Evolutionary conservation across 2,329 filamentous ascomycete species (phyloP).

Genomic region (Colletotrichum agaves): DNA sequence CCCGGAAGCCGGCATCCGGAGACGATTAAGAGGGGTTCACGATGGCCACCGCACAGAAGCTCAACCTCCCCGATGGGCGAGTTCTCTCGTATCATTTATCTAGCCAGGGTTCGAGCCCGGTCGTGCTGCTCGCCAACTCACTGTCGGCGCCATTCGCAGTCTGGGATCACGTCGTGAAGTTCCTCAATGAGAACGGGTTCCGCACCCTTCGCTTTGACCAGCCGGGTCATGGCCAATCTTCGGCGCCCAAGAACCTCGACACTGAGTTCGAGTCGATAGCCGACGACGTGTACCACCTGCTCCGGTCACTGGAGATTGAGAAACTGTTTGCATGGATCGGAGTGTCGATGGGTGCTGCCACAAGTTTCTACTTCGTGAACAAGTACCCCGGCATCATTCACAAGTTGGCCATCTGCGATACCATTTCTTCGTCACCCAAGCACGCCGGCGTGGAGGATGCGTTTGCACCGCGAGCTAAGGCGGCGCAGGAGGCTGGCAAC

Average conservation of each 20-base stretch:
- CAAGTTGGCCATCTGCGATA: slow-evolving; percentile 53
- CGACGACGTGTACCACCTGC: slow-evolving; percentile 50
- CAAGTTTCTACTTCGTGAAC: slow-evolving; percentile 51
- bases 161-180: slow-evolving; percentile 53
- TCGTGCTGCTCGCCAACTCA: slow-evolving; percentile 53
- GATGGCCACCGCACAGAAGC: slow-evolving; percentile 39
- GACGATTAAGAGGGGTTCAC: slow-evolving; percentile 42
- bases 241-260: slow-evolving; percentile 46
- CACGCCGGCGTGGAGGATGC: slow-evolving; percentile 49
- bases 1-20: slow-evolving; percentile 19
- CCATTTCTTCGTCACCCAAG: slow-evolving; percentile 51
- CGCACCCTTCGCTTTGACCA: slow-evolving; percentile 56
- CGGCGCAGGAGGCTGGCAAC: slow-evolving; percentile 47
- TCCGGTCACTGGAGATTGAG: slow-evolving; percentile 46
- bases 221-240: slow-evolving; percentile 55
- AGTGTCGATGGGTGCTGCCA: slow-evolving; percentile 57
- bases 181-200: slow-evolving; percentile 49
- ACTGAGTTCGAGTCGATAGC: slow-evolving; percentile 54
- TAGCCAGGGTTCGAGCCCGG: slow-evolving; percentile 40
- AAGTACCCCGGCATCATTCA: slow-evolving; percentile 51
- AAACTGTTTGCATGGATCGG: slow-evolving; percentile 54
- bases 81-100: slow-evolving; percentile 46
- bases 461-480: slow-evolving; percentile 49
- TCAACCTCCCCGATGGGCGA: slow-evolving; percentile 44
- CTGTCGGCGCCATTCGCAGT: slow-evolving; percentile 48